These are phyloP conservation scores for Isabelozyma rhagii DNA, from an alignment of 805 yeast genomes.

Conservation along the genomic window DNA sequence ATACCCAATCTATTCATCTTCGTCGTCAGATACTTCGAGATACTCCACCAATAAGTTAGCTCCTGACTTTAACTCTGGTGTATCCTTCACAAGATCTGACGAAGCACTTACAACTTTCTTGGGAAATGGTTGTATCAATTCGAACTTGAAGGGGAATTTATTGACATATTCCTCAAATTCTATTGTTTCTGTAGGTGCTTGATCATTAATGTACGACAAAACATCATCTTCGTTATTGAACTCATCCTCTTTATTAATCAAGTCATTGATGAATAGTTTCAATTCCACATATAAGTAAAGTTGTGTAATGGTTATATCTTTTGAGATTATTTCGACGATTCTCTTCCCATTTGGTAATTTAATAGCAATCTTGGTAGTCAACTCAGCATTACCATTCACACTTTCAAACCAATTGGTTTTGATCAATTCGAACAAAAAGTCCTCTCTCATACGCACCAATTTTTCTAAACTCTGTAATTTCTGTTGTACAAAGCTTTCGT, in stretches of 20 bases:
- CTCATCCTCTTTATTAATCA: slow-evolving; percentile 1
- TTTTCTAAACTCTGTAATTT: slow-evolving; percentile 3
- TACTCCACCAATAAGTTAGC: slow-evolving; percentile 38
- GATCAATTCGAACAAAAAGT: slow-evolving; percentile 15
- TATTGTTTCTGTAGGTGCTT: slow-evolving; percentile 5
- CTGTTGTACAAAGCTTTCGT: slow-evolving; percentile 4
- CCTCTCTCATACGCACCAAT: slow-evolving; percentile 10
- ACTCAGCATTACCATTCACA: slow-evolving; percentile 4
- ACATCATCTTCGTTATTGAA: slow-evolving; percentile 13
- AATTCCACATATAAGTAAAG: slow-evolving; percentile 51
- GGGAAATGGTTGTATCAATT: slow-evolving; percentile 41
- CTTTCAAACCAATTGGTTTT: slow-evolving; percentile 10
- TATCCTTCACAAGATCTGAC: slow-evolving; percentile 9
- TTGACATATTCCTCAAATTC: slow-evolving; percentile 18
- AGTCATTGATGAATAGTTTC: slow-evolving; percentile 18
- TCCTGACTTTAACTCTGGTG: slow-evolving; percentile 28
- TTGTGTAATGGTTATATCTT: slow-evolving; percentile 39
- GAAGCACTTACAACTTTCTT: slow-evolving; percentile 22
- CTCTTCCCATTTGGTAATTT: slow-evolving; percentile 54
- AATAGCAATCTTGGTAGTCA: slow-evolving; percentile 45
- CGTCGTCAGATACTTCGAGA: slow-evolving; percentile 12
- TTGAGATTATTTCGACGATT: slow-evolving; percentile 41
- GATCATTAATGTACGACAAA: slow-evolving; percentile 3
- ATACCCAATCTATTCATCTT: background rate
- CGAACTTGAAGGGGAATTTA: slow-evolving; percentile 30